Evolutionary conservation across 1,284 basidiomycete genomes (phyloP).

Genomic region (Apiotrichum veenhuisii): DNA sequence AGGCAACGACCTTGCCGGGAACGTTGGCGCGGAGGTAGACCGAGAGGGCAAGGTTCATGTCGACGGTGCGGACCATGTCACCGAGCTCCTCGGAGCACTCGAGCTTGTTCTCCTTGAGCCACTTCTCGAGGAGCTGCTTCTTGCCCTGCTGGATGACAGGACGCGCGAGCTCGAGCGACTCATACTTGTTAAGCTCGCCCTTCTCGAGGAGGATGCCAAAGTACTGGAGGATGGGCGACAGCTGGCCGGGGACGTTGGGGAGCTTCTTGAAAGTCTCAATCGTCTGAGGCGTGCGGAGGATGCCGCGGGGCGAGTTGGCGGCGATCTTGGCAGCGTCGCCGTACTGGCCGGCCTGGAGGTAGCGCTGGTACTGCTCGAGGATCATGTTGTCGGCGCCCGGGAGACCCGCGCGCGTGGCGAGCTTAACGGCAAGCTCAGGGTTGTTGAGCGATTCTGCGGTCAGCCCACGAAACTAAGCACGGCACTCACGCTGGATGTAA

Average conservation of each 20-base stretch:
- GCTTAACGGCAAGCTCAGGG: constrained; percentile 95
- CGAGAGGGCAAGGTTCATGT: constrained; percentile 97
- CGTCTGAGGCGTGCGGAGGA: constrained; percentile 89
- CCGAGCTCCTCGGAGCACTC: constrained; percentile 98
- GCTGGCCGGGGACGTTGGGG: constrained; percentile 80
- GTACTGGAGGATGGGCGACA: constrained; percentile 97
- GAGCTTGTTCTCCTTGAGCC: constrained; percentile 99
- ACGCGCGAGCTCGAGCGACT: constrained; percentile 92
- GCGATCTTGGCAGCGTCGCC: constrained; percentile 98
- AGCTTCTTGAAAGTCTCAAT: constrained; percentile 98
- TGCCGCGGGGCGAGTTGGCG: constrained; percentile 94
- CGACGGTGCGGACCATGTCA: constrained; percentile 83
- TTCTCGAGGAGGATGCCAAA: constrained; percentile 97
- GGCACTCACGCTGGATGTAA: constrained; percentile 67
- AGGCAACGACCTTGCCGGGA: constrained; percentile 97
- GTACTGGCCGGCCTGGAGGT: constrained; percentile 87
- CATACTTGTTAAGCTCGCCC: constrained; percentile 94
- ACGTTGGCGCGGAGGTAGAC: constrained; percentile 98
- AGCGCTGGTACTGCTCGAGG: constrained; percentile 88
- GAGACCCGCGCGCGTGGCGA: constrained; percentile 93
- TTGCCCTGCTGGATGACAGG: constrained; percentile 95
- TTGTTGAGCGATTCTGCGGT: constrained; percentile 78
- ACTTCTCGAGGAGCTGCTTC: constrained; percentile 97
- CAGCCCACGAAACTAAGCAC: constrained; percentile 2
- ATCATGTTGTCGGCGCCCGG: constrained; percentile 98